phyloP scores from a whole-genome alignment of 176 grass and related monocot genomes.

The Phyllostachys edulis region DNA sequence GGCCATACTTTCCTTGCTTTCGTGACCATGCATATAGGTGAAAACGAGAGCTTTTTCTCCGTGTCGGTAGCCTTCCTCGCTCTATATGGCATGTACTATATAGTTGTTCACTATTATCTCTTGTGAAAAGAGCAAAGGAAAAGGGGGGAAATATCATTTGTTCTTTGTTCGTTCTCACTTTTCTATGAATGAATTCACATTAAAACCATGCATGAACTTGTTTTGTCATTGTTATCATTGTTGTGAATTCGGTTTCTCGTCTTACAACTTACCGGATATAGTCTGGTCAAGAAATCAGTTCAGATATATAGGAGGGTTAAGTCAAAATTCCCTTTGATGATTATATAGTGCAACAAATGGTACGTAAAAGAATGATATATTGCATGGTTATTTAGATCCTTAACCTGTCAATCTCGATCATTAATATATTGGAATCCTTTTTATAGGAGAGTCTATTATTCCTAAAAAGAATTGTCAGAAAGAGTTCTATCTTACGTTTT shows the following conservation, averaged over 20 bases:
- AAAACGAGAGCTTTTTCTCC: slow-evolving; percentile 74
- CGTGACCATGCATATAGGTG: slow-evolving; percentile 52
- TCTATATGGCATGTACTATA: slow-evolving; percentile 21
- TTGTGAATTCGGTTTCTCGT: background rate
- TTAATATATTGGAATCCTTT: background rate
- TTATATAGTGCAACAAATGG: background rate
- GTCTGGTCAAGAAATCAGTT: slow-evolving; percentile 16
- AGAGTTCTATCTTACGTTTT: background rate
- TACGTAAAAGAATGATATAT: background rate
- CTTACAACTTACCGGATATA: background rate
- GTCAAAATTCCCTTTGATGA: background rate
- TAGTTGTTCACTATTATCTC: slow-evolving; percentile 42
- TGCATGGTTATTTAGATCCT: background rate
- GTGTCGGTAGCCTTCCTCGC: slow-evolving; percentile 40
- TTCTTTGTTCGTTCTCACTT: slow-evolving; percentile 38
- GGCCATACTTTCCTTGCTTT: slow-evolving; percentile 79
- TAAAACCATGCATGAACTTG: slow-evolving; percentile 22
- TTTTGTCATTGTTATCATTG: background rate
- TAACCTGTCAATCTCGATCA: too few relatives aligned
- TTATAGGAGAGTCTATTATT: background rate
- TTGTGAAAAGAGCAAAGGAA: slow-evolving; percentile 41
- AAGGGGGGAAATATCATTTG: slow-evolving; percentile 32
- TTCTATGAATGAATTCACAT: slow-evolving; percentile 28
- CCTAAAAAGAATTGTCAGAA: background rate
- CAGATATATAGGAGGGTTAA: background rate